phyloP scores from a whole-genome alignment of 2,329 filamentous ascomycete species.

The Diaporthe citri region DNA sequence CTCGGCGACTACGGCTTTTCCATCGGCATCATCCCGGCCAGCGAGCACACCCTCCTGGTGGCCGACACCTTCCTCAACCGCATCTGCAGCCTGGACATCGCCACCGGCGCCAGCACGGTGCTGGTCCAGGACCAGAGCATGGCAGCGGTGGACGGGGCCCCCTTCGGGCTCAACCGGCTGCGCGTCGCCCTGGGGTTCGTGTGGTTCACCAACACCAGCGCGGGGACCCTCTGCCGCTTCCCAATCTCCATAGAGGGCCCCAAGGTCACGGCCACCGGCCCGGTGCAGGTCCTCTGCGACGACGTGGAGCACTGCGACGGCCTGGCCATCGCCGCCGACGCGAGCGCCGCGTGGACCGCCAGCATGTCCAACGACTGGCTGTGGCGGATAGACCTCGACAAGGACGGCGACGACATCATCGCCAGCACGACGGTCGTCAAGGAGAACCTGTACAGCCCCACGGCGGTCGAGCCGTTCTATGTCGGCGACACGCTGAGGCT shows the following conservation, averaged over 20 bases:
- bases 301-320: slow-evolving; percentile 29
- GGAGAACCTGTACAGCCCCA: slow-evolving; percentile 34
- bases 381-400: slow-evolving; percentile 14
- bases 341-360: slow-evolving; percentile 14
- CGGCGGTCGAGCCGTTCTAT: background rate
- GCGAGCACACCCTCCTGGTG: slow-evolving; percentile 20
- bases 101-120: background rate
- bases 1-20: slow-evolving; percentile 18
- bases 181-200: slow-evolving; percentile 19
- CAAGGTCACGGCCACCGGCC: slow-evolving; percentile 20
- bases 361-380: slow-evolving; percentile 27
- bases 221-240: slow-evolving; percentile 33
- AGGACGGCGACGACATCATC: slow-evolving; percentile 18
- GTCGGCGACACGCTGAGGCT: background rate
- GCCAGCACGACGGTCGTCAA: slow-evolving; percentile 13
- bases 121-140: slow-evolving; percentile 16
- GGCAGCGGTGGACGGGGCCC: slow-evolving; percentile 15
- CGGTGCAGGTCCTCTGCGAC: slow-evolving; percentile 23
- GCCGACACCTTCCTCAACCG: slow-evolving; percentile 22
- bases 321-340: slow-evolving; percentile 22
- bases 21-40: slow-evolving; percentile 28
- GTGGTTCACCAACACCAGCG: slow-evolving; percentile 34
- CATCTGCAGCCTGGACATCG: slow-evolving; percentile 26
- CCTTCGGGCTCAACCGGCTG: slow-evolving; percentile 30
- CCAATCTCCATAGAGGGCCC: slow-evolving; percentile 17